A percentile compares a stretch with the other conserved stretches of the same genome.
These are phyloP conservation scores for Penstemon davidsonii DNA, from an alignment of 257 asterid species.

Conservation along the genomic window DNA sequence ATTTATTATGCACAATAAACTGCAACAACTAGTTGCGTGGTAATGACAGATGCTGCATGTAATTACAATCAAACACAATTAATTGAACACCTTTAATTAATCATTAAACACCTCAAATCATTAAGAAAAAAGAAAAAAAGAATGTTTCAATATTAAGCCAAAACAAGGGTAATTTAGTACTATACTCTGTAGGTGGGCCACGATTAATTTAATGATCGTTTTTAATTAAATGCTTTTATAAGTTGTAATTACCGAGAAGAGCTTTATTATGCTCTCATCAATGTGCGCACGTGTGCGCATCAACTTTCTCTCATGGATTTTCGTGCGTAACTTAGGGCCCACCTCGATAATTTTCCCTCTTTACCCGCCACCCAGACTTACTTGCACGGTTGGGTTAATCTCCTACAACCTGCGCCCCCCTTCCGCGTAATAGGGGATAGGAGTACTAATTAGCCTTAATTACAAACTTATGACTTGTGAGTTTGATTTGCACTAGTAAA, in stretches of 20 bases:
- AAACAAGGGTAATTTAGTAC: conserved; percentile 25
- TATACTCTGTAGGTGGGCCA: not conserved
- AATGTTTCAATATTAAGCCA: not conserved
- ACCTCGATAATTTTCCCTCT: conserved; percentile 35
- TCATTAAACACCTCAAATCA: too few relatives aligned
- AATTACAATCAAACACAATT: too few relatives aligned
- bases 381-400: conserved; percentile 52
- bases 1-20: too few relatives aligned
- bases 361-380: conserved; percentile 41
- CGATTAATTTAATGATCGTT: not conserved
- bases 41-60: too few relatives aligned
- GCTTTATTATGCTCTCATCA: conserved; percentile 18
- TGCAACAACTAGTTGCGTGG: too few relatives aligned
- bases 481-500: too few relatives aligned
- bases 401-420: not conserved
- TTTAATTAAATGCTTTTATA: not conserved
- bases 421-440: too few relatives aligned
- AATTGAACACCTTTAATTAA: too few relatives aligned
- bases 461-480: not conserved
- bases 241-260: conserved; percentile 47
- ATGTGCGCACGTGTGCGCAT: conserved; percentile 74
- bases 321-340: conserved; percentile 47
- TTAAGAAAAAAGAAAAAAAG: too few relatives aligned
- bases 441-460: not conserved
- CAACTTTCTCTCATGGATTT: conserved; percentile 32